Evolutionary conservation across 768 basidiomycete species (phyloP).

Genomic region (Lentinula sp.): DNA sequence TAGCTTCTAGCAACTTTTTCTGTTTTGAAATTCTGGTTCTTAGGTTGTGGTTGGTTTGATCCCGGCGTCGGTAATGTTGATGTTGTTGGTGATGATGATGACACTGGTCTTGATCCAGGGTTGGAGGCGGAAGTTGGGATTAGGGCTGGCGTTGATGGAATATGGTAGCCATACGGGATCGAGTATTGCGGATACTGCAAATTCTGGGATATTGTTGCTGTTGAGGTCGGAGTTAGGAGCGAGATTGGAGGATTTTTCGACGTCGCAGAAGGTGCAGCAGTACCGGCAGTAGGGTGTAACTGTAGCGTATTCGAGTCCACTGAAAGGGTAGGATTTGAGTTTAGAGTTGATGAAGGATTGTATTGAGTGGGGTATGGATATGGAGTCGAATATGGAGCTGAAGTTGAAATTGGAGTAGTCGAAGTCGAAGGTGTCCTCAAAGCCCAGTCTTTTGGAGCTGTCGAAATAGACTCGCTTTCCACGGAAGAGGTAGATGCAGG

Average conservation of each 20-base stretch:
- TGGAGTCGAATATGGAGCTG: not conserved
- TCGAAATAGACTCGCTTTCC: not conserved
- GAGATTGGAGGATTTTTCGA: not conserved
- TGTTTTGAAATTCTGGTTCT: not conserved
- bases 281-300: too few relatives aligned
- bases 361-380: not conserved
- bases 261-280: not conserved
- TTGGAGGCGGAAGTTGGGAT: too few relatives aligned
- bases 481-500: not conserved
- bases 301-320: too few relatives aligned
- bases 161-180: not conserved
- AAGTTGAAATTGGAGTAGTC: not conserved
- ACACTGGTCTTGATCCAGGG: too few relatives aligned
- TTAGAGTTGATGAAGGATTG: not conserved
- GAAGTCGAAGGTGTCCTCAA: not conserved
- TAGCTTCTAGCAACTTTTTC: conserved; percentile 65
- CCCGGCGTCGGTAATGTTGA: too few relatives aligned
- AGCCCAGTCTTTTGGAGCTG: not conserved
- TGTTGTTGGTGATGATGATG: too few relatives aligned
- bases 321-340: not conserved
- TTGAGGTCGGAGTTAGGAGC: not conserved
- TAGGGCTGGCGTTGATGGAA: not conserved
- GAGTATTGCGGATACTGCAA: conserved; percentile 8
- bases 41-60: not conserved
- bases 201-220: conserved; percentile 20